Percentiles rank a stretch among this genome's conserved stretches.
These are phyloP conservation scores for Aspergillus campestris DNA, from an alignment of 495 filamentous ascomycete species.

Conservation along the genomic window DNA sequence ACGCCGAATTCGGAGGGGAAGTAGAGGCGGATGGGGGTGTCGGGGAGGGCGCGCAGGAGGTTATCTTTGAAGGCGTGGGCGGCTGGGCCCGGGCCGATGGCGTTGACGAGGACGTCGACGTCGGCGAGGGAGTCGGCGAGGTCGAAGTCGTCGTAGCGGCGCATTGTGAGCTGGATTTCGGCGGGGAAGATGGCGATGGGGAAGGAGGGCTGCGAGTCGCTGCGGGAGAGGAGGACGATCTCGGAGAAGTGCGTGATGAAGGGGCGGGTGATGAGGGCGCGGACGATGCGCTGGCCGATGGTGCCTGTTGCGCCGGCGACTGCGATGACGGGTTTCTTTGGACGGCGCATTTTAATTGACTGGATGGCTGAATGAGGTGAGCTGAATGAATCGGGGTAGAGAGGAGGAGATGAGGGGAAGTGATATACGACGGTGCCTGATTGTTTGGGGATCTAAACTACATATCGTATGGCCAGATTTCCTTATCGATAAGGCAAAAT, in stretches of 20 bases:
- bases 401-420: too few species aligned
- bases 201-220: conserved; percentile 1
- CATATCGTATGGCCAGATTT: too few species aligned
- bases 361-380: too few species aligned
- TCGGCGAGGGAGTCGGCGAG: conserved; percentile 11
- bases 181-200: not conserved
- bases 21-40: conserved; percentile 13
- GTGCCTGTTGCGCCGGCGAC: conserved; percentile 6
- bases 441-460: too few species aligned
- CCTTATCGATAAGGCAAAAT: too few species aligned
- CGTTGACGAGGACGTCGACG: conserved; percentile 17
- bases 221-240: conserved; percentile 16
- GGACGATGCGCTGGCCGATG: conserved; percentile 16
- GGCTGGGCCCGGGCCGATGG: conserved; percentile 15
- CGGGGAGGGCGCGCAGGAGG: conserved; percentile 10
- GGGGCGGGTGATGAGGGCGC: conserved; percentile 14
- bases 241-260: conserved; percentile 14
- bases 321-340: too few species aligned
- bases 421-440: too few species aligned
- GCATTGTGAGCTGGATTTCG: conserved; percentile 3
- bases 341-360: not conserved
- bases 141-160: conserved; percentile 13
- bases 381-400: too few species aligned
- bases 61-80: conserved; percentile 18
- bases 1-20: conserved; percentile 25